These are phyloP conservation scores for Brassica hybrid DNA, from an alignment of 441 rosid species.

Conservation along the genomic window DNA sequence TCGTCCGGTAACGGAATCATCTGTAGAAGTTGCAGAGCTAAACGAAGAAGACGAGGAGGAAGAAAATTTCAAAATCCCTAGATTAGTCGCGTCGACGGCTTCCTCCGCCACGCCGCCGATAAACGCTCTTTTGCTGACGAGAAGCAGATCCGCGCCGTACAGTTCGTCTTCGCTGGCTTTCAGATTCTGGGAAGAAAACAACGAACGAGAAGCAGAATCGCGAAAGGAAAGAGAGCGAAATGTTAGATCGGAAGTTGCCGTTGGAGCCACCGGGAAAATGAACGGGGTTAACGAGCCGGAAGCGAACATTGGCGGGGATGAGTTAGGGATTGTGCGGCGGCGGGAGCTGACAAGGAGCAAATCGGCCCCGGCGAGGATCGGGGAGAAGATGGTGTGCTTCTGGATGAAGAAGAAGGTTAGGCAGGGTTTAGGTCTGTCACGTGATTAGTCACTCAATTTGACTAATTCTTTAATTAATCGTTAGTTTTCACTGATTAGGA, in stretches of 20 bases:
- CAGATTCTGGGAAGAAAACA: conserved; percentile 80
- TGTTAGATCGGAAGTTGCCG: conserved; percentile 32
- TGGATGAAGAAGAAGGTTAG: conserved; percentile 64
- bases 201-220: conserved; percentile 43
- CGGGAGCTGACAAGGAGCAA: conserved; percentile 67
- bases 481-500: conserved; percentile 23
- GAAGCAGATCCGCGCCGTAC: conserved; percentile 91
- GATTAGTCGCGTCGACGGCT: conserved; percentile 41
- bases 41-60: conserved; percentile 32
- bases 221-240: conserved; percentile 33
- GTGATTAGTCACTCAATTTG: conserved; percentile 45
- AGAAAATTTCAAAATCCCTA: conserved; percentile 30
- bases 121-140: conserved; percentile 68
- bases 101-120: conserved; percentile 58
- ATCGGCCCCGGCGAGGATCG: conserved; percentile 83
- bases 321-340: conserved; percentile 34
- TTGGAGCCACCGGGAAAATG: conserved; percentile 10
- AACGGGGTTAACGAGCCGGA: conserved; percentile 34
- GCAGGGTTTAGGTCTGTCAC: conserved; percentile 45
- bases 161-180: conserved; percentile 76
- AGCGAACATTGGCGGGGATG: conserved; percentile 27
- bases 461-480: conserved; percentile 41
- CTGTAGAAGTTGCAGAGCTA: conserved; percentile 33
- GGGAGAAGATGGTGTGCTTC: conserved; percentile 51
- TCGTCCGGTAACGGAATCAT: conserved; percentile 39